These are phyloP conservation scores for Auxenochlorella pyrenoidosa DNA, from an alignment of 139 green algal species.

Conservation along the genomic window DNA sequence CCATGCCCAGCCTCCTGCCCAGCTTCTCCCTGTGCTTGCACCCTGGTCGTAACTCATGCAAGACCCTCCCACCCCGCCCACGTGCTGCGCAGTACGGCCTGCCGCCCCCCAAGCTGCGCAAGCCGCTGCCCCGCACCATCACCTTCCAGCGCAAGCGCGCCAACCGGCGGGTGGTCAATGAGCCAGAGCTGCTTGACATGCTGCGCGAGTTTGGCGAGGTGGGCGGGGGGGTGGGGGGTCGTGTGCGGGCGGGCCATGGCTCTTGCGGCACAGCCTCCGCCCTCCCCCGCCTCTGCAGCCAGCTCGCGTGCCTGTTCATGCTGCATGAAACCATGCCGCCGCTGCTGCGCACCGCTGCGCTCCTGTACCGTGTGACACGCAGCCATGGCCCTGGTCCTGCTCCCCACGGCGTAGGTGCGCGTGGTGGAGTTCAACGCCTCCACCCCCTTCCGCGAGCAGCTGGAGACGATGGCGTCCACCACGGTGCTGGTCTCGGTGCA, in stretches of 20 bases:
- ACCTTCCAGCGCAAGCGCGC: slow-evolving; percentile 85
- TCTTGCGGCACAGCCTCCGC: no score
- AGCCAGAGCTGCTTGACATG: slow-evolving; percentile 70
- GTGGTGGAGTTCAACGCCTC: slow-evolving; percentile 67
- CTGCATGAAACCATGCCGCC: no score
- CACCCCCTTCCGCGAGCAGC: slow-evolving; percentile 79
- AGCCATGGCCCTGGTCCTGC: no score
- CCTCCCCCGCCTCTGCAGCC: background rate
- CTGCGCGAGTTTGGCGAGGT: slow-evolving; percentile 75
- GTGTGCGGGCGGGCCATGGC: background rate
- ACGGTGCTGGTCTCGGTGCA: slow-evolving; percentile 84
- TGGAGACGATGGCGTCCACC: slow-evolving; percentile 75
- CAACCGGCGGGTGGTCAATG: slow-evolving; percentile 88
- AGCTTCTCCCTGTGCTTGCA: background rate
- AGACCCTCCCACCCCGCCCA: background rate
- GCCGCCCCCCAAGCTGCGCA: slow-evolving; percentile 16
- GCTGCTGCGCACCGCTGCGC: no score
- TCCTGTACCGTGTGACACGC: no score
- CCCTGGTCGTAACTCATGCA: background rate
- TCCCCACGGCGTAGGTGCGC: slow-evolving; percentile 42
- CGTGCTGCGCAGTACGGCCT: slow-evolving; percentile 43
- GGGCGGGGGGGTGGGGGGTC: background rate
- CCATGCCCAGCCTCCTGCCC: no score
- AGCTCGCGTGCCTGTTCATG: background rate
- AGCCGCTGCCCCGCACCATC: slow-evolving; percentile 68